These are phyloP conservation scores for Pythium volutum DNA, from an alignment of 352 stramenopile genomes.

Conservation along the genomic window DNA sequence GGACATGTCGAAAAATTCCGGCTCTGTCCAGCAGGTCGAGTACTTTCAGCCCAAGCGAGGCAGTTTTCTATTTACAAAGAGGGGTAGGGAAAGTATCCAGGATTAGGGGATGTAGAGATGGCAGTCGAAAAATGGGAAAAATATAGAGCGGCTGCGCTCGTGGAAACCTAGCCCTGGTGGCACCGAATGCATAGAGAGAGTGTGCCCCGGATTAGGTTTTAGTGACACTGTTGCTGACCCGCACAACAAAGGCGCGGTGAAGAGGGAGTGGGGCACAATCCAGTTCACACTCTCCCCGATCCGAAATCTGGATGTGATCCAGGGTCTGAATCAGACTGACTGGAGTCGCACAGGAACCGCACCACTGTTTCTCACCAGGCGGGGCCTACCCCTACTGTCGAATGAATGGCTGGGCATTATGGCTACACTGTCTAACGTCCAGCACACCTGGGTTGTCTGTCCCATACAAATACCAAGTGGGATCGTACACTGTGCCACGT, in stretches of 20 bases:
- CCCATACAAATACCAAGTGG: not conserved
- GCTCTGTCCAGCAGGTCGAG: constrained; percentile 15
- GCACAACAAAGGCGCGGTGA: constrained; percentile 13
- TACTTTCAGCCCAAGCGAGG: constrained; percentile 4
- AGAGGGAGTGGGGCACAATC: constrained; percentile 8
- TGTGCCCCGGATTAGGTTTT: not conserved
- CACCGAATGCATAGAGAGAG: constrained; percentile 3
- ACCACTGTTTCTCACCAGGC: not conserved
- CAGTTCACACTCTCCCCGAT: not conserved
- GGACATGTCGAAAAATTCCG: constrained; percentile 14
- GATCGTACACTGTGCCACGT: too few relatives aligned
- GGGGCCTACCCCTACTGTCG: constrained; percentile 2
- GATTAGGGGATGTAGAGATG: not conserved
- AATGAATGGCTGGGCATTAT: constrained; percentile 6
- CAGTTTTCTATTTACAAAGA: constrained; percentile 11
- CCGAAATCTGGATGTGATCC: not conserved
- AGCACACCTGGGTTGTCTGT: not conserved
- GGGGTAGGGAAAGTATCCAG: constrained; percentile 7
- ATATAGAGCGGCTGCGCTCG: not conserved
- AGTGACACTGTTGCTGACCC: constrained; percentile 3
- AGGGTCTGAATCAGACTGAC: not conserved
- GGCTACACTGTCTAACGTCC: constrained; percentile 13
- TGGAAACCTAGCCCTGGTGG: not conserved
- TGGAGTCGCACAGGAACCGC: not conserved
- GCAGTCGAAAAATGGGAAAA: not conserved